phyloP scores from a whole-genome alignment of 2,329 filamentous ascomycete genomes.

The Colletotrichum coccodes region DNA sequence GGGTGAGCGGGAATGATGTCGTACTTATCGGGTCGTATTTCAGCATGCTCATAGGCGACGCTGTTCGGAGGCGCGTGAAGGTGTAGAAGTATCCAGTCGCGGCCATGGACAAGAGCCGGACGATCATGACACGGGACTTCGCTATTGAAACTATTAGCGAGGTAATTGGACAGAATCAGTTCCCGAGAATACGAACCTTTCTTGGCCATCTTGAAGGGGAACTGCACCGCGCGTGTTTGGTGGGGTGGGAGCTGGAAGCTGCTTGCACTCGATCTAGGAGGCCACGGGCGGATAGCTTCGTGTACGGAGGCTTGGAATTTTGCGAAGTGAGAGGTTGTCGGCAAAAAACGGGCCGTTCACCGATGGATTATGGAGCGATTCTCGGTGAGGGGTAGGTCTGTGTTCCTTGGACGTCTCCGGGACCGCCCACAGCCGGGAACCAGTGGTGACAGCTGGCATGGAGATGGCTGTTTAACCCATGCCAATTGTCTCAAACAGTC shows the following conservation, averaged over 20 bases:
- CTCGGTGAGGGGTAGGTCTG: conserved; percentile 4
- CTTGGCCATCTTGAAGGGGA: conserved; percentile 33
- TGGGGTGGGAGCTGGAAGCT: conserved; percentile 20
- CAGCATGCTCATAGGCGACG: conserved; percentile 92
- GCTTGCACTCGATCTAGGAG: conserved; percentile 39
- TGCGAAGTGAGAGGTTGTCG: conserved; percentile 17
- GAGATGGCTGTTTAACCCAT: not conserved
- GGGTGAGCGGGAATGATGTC: conserved; percentile 3
- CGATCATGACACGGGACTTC: conserved; percentile 91
- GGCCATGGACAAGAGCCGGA: conserved; percentile 97
- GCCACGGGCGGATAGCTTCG: conserved; percentile 16
- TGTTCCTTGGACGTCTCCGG: not conserved
- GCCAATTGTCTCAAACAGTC: not conserved
- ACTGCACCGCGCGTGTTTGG: conserved; percentile 2
- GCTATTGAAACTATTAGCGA: conserved; percentile 56
- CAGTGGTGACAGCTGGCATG: not conserved
- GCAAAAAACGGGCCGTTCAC: conserved; percentile 30
- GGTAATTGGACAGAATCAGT: not conserved
- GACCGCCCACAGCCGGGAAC: not conserved
- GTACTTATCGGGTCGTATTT: conserved; percentile 98
- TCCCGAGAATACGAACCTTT: conserved; percentile 12
- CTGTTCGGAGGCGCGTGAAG: conserved; percentile 81
- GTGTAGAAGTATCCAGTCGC: conserved; percentile 99
- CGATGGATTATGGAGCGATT: not conserved
- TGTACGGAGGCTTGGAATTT: conserved; percentile 22